phyloP scores from a whole-genome alignment of 2,329 filamentous ascomycete species.

The Aspergillus novoparasiticus region DNA sequence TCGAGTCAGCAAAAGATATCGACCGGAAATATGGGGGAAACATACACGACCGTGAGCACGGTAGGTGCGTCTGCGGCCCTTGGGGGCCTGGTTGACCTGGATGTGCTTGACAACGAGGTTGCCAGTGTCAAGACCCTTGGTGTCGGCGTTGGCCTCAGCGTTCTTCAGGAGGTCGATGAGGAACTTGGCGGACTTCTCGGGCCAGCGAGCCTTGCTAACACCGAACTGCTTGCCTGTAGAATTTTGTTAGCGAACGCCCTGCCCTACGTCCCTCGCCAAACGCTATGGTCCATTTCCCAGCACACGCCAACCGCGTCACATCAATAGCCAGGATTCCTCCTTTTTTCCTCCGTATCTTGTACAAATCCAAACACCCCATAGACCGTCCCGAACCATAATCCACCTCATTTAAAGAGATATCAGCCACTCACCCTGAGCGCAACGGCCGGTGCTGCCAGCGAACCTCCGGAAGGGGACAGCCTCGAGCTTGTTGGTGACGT shows the following conservation, averaged over 20 bases:
- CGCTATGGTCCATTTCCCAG: not conserved
- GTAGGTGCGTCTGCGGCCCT: slow-evolving; percentile 99
- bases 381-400: slow-evolving; percentile 9
- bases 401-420: slow-evolving; percentile 20
- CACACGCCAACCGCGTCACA: not conserved
- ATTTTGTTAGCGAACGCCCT: slow-evolving; percentile 8
- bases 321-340: not conserved
- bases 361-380: not conserved
- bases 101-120: slow-evolving; percentile 99
- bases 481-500: slow-evolving; percentile 96
- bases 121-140: slow-evolving; percentile 95
- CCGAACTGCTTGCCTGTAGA: slow-evolving; percentile 93
- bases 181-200: slow-evolving; percentile 98
- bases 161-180: slow-evolving; percentile 96
- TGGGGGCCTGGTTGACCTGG: slow-evolving; percentile 99
- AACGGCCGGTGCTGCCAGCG: slow-evolving; percentile 91
- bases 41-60: slow-evolving; percentile 99
- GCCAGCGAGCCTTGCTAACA: slow-evolving; percentile 97
- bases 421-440: slow-evolving; percentile 85
- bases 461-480: slow-evolving; percentile 98
- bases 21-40: slow-evolving; percentile 36
- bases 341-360: not conserved
- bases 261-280: not conserved
- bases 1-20: not conserved
- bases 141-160: slow-evolving; percentile 94